phyloP scores from a whole-genome alignment of 306 rosid genomes.

The Vachellia pachyceras region DNA sequence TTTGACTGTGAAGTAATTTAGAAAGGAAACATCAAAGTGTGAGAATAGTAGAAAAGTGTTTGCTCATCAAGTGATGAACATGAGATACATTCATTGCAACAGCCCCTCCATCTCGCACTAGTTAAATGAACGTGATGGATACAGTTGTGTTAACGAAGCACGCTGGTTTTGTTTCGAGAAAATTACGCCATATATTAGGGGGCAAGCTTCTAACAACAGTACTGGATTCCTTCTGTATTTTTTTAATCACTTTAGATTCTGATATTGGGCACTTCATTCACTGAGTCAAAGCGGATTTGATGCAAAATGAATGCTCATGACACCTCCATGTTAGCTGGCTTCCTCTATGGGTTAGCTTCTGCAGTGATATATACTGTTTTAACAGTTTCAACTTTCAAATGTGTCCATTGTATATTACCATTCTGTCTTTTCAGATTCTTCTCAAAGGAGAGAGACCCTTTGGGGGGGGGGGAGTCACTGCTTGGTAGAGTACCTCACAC shows the following conservation, averaged over 20 bases:
- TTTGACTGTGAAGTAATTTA: no score
- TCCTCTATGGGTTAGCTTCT: slow-evolving; percentile 3
- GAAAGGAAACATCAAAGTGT: no score
- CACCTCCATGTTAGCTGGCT: neutral
- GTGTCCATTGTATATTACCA: neutral
- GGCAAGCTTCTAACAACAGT: neutral
- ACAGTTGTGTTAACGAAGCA: no score
- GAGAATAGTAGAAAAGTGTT: no score
- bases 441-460: neutral
- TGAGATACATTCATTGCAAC: no score
- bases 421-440: neutral
- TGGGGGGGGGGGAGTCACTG: neutral
- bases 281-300: neutral
- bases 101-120: neutral
- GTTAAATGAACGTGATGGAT: neutral
- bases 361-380: neutral
- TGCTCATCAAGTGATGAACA: no score
- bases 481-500: neutral
- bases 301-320: neutral
- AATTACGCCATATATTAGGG: neutral
- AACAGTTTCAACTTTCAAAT: neutral
- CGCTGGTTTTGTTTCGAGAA: neutral
- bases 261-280: neutral
- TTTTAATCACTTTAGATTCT: neutral
- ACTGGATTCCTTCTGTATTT: neutral